These are phyloP conservation scores for Ensete ventricosum DNA, from an alignment of 176 grass and related monocot genomes.

Conservation along the genomic window DNA sequence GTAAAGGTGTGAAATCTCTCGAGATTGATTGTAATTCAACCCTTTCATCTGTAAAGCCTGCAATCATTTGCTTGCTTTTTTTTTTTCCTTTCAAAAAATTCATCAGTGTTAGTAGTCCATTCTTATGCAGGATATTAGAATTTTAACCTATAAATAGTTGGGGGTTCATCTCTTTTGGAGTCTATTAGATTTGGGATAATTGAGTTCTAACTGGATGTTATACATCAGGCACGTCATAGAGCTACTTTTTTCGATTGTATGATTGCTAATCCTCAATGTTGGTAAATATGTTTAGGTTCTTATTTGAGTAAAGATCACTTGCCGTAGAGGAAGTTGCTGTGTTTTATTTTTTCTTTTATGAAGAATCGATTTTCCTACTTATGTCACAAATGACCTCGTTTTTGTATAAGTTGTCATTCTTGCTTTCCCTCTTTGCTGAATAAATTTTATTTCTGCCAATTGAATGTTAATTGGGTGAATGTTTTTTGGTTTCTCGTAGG, in stretches of 20 bases:
- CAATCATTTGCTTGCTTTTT: too few species aligned
- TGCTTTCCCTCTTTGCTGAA: neutral
- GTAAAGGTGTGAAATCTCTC: conserved; percentile 46
- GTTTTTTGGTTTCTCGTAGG: conserved; percentile 21
- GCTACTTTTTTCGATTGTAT: neutral
- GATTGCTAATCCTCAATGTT: neutral
- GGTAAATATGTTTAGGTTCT: neutral
- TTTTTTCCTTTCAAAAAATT: too few species aligned
- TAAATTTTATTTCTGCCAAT: neutral
- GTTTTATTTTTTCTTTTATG: neutral
- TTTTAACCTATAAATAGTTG: too few species aligned
- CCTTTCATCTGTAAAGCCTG: too few species aligned
- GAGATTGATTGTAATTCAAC: too few species aligned
- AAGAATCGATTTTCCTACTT: neutral
- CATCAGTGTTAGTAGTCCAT: too few species aligned
- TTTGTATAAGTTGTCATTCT: neutral
- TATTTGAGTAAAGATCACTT: neutral
- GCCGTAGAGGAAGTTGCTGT: too few species aligned
- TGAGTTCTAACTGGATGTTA: too few species aligned
- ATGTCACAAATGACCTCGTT: neutral
- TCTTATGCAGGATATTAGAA: too few species aligned
- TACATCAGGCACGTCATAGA: too few species aligned
- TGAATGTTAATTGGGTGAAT: neutral
- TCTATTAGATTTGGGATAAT: too few species aligned
- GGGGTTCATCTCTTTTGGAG: too few species aligned